Evolutionary conservation across 768 basidiomycete species (phyloP).

Genomic region (Austroboletus festivus): DNA sequence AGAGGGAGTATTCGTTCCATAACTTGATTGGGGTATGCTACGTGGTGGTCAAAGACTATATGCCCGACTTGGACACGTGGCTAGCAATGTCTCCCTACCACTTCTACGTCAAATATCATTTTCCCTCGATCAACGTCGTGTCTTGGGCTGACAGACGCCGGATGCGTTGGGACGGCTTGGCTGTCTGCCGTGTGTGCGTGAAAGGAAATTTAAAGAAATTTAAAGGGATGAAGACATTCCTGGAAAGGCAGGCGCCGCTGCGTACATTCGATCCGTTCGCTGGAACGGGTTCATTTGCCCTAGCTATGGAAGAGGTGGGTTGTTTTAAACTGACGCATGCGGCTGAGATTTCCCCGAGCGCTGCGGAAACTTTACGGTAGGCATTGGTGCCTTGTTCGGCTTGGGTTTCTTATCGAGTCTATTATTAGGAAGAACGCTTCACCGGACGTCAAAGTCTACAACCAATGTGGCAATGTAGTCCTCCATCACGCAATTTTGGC

Average conservation of each 20-base stretch:
- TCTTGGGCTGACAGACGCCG: constrained; percentile 37
- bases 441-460: constrained; percentile 52
- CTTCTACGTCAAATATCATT: constrained; percentile 55
- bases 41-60: constrained; percentile 38
- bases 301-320: constrained; percentile 53
- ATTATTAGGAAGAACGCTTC: constrained; percentile 47
- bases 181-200: constrained; percentile 47
- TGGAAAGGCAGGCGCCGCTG: constrained; percentile 21
- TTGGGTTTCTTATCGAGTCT: too few species aligned
- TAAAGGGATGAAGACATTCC: constrained; percentile 33
- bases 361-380: constrained; percentile 62
- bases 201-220: constrained; percentile 31
- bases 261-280: constrained; percentile 42
- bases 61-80: constrained; percentile 43
- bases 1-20: constrained; percentile 29
- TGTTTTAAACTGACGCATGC: constrained; percentile 61
- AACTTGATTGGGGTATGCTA: constrained; percentile 48
- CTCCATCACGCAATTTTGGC: constrained; percentile 56
- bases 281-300: constrained; percentile 58
- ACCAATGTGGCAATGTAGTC: constrained; percentile 68
- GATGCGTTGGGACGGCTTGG: constrained; percentile 36
- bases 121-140: constrained; percentile 39
- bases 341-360: constrained; percentile 74
- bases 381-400: constrained; percentile 17
- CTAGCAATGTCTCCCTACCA: constrained; percentile 50